Evolutionary conservation across 176 grass and related monocot species (phyloP).

Genomic region (Triticum turgidum): DNA sequence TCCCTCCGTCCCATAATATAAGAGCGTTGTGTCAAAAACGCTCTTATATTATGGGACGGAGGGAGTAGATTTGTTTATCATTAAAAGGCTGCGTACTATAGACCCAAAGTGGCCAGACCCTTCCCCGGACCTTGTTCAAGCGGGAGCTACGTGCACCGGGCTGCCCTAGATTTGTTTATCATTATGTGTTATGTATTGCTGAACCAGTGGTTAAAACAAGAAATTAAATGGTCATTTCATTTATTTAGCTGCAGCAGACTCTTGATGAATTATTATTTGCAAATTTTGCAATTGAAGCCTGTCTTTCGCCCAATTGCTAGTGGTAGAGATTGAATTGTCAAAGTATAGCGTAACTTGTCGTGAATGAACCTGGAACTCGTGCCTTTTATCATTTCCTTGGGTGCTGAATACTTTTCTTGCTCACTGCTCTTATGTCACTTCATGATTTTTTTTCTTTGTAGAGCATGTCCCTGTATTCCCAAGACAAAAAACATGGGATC

Average conservation of each 20-base stretch:
- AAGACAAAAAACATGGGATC: conserved; percentile 63
- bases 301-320: not conserved
- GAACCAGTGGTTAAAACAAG: not conserved
- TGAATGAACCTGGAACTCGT: not conserved
- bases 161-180: not conserved
- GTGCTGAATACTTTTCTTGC: not conserved
- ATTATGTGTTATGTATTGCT: not conserved
- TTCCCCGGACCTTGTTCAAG: no score
- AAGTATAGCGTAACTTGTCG: not conserved
- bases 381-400: not conserved
- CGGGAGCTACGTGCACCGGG: no score
- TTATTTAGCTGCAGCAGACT: not conserved
- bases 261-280: not conserved
- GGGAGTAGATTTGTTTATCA: not conserved
- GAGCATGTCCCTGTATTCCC: conserved; percentile 56
- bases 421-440: not conserved
- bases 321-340: no score
- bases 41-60: no score
- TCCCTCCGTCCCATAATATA: no score
- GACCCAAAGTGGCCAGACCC: no score
- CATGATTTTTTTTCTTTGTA: conserved; percentile 13
- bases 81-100: no score
- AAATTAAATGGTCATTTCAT: not conserved
- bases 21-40: no score
- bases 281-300: not conserved